Percentiles rank a stretch among this genome's conserved stretches.
Conservation (phyloP, 2,329 filamentous ascomycete species). For the Neoscytalidium dimidiatum region DNA sequence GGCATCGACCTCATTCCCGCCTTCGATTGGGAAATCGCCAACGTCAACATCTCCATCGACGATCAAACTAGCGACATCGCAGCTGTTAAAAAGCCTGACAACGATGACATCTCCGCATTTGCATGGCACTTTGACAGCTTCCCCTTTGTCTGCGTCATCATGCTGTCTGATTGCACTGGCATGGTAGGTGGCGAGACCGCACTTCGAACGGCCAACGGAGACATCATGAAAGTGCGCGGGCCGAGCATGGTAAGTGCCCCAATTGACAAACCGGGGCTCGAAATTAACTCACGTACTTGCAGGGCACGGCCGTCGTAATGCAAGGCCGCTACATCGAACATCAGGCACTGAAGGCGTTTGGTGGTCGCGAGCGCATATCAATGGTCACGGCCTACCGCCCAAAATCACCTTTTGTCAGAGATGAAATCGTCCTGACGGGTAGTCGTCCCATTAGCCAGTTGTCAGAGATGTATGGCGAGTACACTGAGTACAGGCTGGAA, state of each 20-base stretch:
- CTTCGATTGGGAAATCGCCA: slow-evolving; percentile 59
- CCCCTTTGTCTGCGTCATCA: slow-evolving; percentile 55
- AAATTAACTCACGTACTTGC: not conserved
- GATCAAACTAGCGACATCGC: slow-evolving; percentile 1
- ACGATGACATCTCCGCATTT: slow-evolving; percentile 17
- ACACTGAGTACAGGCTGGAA: slow-evolving; percentile 42
- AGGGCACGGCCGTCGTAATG: slow-evolving; percentile 41
- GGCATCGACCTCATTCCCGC: slow-evolving; percentile 57
- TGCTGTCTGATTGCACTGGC: slow-evolving; percentile 50
- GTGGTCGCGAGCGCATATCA: slow-evolving; percentile 48
- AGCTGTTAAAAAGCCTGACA: not conserved
- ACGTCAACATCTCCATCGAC: slow-evolving; percentile 46
- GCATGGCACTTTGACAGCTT: slow-evolving; percentile 55
- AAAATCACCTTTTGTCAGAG: slow-evolving; percentile 39
- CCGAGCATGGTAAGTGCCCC: slow-evolving; percentile 42
- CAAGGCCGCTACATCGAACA: slow-evolving; percentile 52
- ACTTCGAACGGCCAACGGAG: slow-evolving; percentile 55
- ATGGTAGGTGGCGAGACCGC: slow-evolving; percentile 61
- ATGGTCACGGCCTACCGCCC: slow-evolving; percentile 51
- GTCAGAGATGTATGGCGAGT: slow-evolving; percentile 41
- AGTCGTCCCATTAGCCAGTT: slow-evolving; percentile 41
- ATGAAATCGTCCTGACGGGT: slow-evolving; percentile 43
- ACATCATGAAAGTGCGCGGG: slow-evolving; percentile 48
- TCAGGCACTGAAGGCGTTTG: slow-evolving; percentile 44
- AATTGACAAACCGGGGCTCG: no score